Percentiles rank a stretch among this genome's conserved stretches.
Evolutionary conservation across 1,284 basidiomycete species (phyloP).

Genomic region (Pseudozyma tsukubaensis): DNA sequence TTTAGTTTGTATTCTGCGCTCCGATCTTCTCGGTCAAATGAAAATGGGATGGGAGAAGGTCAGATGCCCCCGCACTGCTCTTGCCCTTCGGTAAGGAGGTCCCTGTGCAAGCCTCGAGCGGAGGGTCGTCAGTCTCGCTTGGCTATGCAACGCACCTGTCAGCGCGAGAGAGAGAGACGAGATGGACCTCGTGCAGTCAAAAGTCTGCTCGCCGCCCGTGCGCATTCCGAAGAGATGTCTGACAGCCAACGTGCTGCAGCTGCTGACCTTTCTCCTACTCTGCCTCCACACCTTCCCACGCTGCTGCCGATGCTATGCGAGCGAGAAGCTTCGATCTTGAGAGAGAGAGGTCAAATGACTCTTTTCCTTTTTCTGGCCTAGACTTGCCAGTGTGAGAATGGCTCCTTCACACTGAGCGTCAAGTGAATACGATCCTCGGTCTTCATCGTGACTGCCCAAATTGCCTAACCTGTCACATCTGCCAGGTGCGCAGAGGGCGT

Average conservation of each 20-base stretch:
- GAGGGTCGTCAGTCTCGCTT: neutral
- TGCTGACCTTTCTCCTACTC: constrained; percentile 2
- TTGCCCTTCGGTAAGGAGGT: neutral
- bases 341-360: constrained; percentile 7
- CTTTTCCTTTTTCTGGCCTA: neutral
- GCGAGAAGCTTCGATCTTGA: neutral
- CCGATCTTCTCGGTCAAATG: constrained; percentile 3
- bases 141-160: constrained; percentile 16
- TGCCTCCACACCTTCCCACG: neutral
- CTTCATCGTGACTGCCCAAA: constrained; percentile 4
- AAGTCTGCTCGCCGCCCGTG: neutral
- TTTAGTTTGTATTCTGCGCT: neutral
- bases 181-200: constrained; percentile 1
- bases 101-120: too few relatives aligned
- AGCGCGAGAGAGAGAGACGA: constrained; percentile 6
- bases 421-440: constrained; percentile 8
- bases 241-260: constrained; percentile 7
- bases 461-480: too few relatives aligned
- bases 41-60: too few relatives aligned
- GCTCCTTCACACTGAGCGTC: neutral
- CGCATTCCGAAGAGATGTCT: constrained; percentile 1
- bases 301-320: neutral
- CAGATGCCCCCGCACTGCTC: neutral
- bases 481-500: too few relatives aligned
- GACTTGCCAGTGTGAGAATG: neutral